Evolutionary conservation across 176 grass and related monocot genomes (phyloP).

Genomic region (Phyllostachys edulis): DNA sequence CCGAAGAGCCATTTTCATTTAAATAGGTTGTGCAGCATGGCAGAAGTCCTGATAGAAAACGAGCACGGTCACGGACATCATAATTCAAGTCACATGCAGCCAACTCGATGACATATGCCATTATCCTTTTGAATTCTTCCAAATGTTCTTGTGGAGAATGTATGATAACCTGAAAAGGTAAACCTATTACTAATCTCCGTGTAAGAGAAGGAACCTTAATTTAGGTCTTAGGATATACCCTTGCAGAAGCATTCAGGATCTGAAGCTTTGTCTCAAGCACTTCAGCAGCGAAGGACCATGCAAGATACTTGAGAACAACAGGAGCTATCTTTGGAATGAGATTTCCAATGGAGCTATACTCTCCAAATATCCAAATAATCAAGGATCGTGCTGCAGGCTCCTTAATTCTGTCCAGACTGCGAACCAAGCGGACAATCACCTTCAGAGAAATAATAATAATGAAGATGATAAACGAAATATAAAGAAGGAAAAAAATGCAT

Average conservation of each 20-base stretch:
- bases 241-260: constrained; percentile 81
- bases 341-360: constrained; percentile 66
- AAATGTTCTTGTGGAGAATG: constrained; percentile 54
- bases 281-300: constrained; percentile 74
- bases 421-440: constrained; percentile 82
- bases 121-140: constrained; percentile 62
- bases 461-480: constrained; percentile 16
- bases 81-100: constrained; percentile 77
- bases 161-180: constrained; percentile 68
- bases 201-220: constrained; percentile 26
- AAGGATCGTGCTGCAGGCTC: constrained; percentile 70
- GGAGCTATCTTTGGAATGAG: constrained; percentile 76
- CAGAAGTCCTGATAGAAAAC: constrained; percentile 64
- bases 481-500: constrained; percentile 9
- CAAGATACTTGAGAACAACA: constrained; percentile 81
- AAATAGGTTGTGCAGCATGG: constrained; percentile 10
- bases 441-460: constrained; percentile 26
- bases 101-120: constrained; percentile 75
- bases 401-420: constrained; percentile 75
- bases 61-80: constrained; percentile 82
- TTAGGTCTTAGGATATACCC: constrained; percentile 55
- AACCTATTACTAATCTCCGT: constrained; percentile 34
- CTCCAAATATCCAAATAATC: constrained; percentile 89
- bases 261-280: constrained; percentile 86
- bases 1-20: constrained; percentile 16